Evolutionary conservation across 345 rosid genomes (phyloP).

Genomic region (Geranium brycei): DNA sequence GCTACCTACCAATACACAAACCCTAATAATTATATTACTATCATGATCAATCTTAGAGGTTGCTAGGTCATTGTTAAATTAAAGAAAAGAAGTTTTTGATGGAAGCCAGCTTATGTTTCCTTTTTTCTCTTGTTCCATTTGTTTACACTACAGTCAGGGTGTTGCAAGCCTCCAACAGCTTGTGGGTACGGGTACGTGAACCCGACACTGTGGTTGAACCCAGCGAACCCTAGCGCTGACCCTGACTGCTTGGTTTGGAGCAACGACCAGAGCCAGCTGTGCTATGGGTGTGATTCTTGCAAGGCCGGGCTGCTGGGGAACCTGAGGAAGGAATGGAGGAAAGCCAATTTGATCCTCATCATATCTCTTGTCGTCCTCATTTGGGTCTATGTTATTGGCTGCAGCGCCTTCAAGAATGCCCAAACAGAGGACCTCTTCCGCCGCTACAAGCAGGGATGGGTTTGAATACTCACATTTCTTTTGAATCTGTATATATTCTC

Average conservation of each 20-base stretch:
- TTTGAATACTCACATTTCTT: constrained; percentile 8
- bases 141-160: constrained; percentile 49
- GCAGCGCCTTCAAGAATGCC: constrained; percentile 80
- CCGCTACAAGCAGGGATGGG: constrained; percentile 60
- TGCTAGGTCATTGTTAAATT: too few relatives aligned
- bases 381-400: constrained; percentile 68
- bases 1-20: too few relatives aligned
- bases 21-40: too few relatives aligned
- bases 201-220: constrained; percentile 74
- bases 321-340: constrained; percentile 80
- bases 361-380: constrained; percentile 63
- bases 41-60: too few relatives aligned
- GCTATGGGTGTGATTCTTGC: constrained; percentile 80
- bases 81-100: too few relatives aligned
- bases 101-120: background rate
- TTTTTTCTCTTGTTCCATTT: background rate
- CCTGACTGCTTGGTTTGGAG: constrained; percentile 74
- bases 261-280: constrained; percentile 72
- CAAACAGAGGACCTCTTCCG: constrained; percentile 71
- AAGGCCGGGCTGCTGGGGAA: constrained; percentile 76
- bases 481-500: too few relatives aligned
- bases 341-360: constrained; percentile 59
- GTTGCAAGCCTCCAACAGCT: constrained; percentile 77
- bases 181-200: constrained; percentile 74
- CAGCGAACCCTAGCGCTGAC: constrained; percentile 54